Conservation (phyloP, 2,329 filamentous ascomycete species). For the Diaporthe ampelina region DNA sequence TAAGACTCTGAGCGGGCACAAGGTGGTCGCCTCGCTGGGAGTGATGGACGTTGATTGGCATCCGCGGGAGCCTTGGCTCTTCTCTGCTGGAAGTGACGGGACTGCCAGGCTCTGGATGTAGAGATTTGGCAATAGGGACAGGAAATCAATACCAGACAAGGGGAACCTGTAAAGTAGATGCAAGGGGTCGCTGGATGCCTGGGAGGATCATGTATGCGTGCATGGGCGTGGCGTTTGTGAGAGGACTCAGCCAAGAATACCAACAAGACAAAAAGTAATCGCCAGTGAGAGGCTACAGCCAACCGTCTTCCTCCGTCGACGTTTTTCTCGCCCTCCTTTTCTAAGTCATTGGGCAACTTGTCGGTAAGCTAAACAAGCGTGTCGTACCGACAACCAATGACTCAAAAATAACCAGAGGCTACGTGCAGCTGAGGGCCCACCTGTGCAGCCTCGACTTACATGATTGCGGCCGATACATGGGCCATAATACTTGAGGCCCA, state of each 20-base stretch:
- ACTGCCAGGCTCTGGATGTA: constrained; percentile 91
- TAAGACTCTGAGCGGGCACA: constrained; percentile 93
- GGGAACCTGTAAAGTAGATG: not conserved
- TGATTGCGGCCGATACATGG: constrained; percentile 15
- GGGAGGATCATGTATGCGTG: constrained; percentile 28
- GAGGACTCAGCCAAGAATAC: constrained; percentile 40
- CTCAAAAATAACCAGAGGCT: not conserved
- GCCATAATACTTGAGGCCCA: constrained; percentile 3
- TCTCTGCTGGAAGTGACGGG: constrained; percentile 94
- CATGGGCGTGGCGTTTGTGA: constrained; percentile 40
- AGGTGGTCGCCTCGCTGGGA: constrained; percentile 86
- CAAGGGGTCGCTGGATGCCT: not conserved
- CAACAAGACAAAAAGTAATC: constrained; percentile 32
- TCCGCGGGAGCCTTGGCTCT: constrained; percentile 91
- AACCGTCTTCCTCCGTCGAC: not conserved
- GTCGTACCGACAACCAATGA: constrained; percentile 27
- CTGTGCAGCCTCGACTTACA: constrained; percentile 1
- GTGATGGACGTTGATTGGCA: constrained; percentile 98
- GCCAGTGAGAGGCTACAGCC: constrained; percentile 16
- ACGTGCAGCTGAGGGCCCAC: constrained; percentile 17
- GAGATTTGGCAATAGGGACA: constrained; percentile 34
- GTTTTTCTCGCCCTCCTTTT: not conserved
- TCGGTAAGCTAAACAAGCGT: constrained; percentile 15
- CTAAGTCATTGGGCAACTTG: constrained; percentile 22
- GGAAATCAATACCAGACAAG: not conserved